Evolutionary conservation across 306 rosid species (phyloP), one percentile per base, ranked within the genome.

Genomic region (Hippophae tibetana): DNA sequence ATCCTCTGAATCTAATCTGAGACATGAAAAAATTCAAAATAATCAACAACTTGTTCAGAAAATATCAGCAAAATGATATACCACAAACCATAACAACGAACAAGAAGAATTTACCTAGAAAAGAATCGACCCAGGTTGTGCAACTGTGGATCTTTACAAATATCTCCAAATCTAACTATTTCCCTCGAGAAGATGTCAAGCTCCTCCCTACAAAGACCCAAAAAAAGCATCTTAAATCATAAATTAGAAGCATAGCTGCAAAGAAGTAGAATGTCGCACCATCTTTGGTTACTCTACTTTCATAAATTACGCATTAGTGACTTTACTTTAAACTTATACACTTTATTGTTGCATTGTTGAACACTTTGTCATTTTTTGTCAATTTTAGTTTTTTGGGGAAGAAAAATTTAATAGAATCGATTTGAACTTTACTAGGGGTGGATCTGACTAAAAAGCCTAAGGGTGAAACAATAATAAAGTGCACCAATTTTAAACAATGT

Each of bases 111-210:
- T 26, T 77, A 82, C 99, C 80, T 80, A 42, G 81, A 66, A 74
- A 93, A 93, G 79, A 75, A 78, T 56, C 87, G 81, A 62, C 78
- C 80, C 59, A 93, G 79, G 61, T 74, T 86, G 84, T 93, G 97
- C 97, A 90, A 93, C 57, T 77, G 88, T 45, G 97, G 89, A 70
- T 93, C 93, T 72, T 89, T 93, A 78, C 99, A 93, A 64, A 65
- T 65, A 60, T 93, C 70, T 64, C 97, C 99, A 69, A 93, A 93
- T 72, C 99, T 79, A 68, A 74, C 68, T 52, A 93, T 90, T 80
- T 89, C 99, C 47, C 81, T 70, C 11, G 83, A 70, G 69, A 93
- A 83, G 43, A 70, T 73, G 50, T 79, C 71, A 53, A 82, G 81
- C 66, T 86, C 99, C 72, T 81, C 86, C 94, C 99, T 93, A 27